Evolutionary conservation across 345 rosid species (phyloP).

Genomic region (Pelargonium nanum): DNA sequence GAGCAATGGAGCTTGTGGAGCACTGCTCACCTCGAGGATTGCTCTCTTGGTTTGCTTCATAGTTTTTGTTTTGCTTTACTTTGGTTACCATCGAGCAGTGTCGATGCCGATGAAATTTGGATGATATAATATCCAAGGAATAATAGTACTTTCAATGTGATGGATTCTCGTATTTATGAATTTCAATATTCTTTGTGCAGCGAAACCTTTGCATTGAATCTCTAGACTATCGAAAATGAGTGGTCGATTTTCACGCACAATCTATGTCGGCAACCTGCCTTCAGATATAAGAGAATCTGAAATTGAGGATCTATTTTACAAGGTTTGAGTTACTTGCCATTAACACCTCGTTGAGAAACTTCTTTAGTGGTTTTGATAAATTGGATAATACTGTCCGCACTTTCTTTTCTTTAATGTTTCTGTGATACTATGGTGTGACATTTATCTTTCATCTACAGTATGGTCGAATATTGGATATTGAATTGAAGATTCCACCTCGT

Average conservation of each 20-base stretch:
- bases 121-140: neutral
- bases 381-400: neutral
- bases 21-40: slow-evolving; percentile 79
- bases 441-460: slow-evolving; percentile 31
- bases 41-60: slow-evolving; percentile 89
- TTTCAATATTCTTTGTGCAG: slow-evolving; percentile 28
- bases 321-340: slow-evolving; percentile 40
- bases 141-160: neutral
- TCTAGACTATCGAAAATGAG: slow-evolving; percentile 51
- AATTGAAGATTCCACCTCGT: slow-evolving; percentile 87
- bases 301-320: slow-evolving; percentile 89
- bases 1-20: slow-evolving; percentile 79
- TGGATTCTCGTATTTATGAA: slow-evolving; percentile 7
- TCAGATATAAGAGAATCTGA: slow-evolving; percentile 75
- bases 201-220: slow-evolving; percentile 13
- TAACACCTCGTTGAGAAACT: neutral
- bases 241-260: slow-evolving; percentile 91
- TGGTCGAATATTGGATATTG: slow-evolving; percentile 84
- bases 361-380: neutral
- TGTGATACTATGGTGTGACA: neutral
- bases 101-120: neutral
- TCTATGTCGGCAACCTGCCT: slow-evolving; percentile 96
- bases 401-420: neutral
- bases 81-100: slow-evolving; percentile 5
- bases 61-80: slow-evolving; percentile 32